These are phyloP conservation scores for Pezicula neosporulosa DNA, from an alignment of 2,329 filamentous ascomycete genomes.

Conservation along the genomic window DNA sequence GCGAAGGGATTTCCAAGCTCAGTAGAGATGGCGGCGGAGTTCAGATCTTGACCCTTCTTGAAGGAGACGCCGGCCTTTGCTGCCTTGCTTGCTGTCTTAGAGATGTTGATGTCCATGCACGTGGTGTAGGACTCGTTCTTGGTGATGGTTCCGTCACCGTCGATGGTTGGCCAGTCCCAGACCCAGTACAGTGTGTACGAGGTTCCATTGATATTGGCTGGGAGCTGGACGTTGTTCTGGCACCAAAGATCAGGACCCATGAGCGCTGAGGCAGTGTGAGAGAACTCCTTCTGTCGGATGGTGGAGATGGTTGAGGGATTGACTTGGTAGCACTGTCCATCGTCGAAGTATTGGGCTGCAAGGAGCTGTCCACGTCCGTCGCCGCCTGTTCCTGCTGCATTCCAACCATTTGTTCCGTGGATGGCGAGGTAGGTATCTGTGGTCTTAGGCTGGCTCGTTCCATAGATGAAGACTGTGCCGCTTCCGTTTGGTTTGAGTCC, in stretches of 20 bases:
- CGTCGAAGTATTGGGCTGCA: constrained; percentile 78
- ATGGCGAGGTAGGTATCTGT: constrained; percentile 57
- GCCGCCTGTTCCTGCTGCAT: constrained; percentile 72
- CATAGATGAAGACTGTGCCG: constrained; percentile 74
- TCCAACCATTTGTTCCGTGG: constrained; percentile 66
- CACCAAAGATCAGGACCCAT: constrained; percentile 67
- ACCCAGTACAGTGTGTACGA: constrained; percentile 87
- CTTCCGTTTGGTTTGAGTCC: constrained; percentile 61
- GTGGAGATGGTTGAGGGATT: constrained; percentile 57
- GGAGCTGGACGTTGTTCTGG: constrained; percentile 77
- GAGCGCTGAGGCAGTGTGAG: constrained; percentile 44
- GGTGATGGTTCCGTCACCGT: constrained; percentile 37
- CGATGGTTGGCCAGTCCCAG: constrained; percentile 82
- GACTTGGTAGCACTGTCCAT: constrained; percentile 83
- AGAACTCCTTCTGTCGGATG: constrained; percentile 54
- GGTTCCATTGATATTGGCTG: constrained; percentile 57
- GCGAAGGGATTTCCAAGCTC: constrained; percentile 36
- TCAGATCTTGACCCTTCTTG: constrained; percentile 35
- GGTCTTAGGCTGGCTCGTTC: constrained; percentile 55
- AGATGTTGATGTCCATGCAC: constrained; percentile 47
- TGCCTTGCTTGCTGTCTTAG: constrained; percentile 10
- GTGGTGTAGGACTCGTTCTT: constrained; percentile 57
- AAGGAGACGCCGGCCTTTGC: constrained; percentile 26
- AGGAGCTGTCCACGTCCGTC: constrained; percentile 75
- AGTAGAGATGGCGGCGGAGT: constrained; percentile 36